Percentiles rank a stretch among this genome's conserved stretches.
These are phyloP conservation scores for Pseudonitzschia delicatissima DNA, from an alignment of 108 stramenopile species.

Conservation along the genomic window DNA sequence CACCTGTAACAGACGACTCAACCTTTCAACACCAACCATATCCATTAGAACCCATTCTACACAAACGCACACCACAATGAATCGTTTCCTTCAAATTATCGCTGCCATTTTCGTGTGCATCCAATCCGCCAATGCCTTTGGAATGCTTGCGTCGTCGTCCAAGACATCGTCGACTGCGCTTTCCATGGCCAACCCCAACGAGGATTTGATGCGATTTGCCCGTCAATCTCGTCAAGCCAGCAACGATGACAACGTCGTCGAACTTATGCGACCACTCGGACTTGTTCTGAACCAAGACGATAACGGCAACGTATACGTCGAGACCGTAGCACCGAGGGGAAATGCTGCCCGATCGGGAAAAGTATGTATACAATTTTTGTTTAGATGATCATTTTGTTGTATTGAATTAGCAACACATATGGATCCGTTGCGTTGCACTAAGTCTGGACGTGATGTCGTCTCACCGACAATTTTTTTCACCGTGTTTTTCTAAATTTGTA, in stretches of 20 bases:
- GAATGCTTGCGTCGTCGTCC: background rate
- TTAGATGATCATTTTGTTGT: too few relatives aligned
- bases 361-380: slow-evolving; percentile 43
- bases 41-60: background rate
- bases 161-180: slow-evolving; percentile 3
- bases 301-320: slow-evolving; percentile 84
- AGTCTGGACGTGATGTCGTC: too few relatives aligned
- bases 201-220: slow-evolving; percentile 67
- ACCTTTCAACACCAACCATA: too few relatives aligned
- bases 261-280: slow-evolving; percentile 88
- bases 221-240: slow-evolving; percentile 56
- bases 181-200: slow-evolving; percentile 35
- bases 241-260: slow-evolving; percentile 83
- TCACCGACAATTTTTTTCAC: background rate
- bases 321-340: slow-evolving; percentile 85
- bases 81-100: background rate
- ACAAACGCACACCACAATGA: background rate
- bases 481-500: slow-evolving; percentile 21
- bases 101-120: background rate
- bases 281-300: slow-evolving; percentile 90
- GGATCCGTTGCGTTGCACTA: background rate
- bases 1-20: too few relatives aligned
- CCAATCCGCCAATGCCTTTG: background rate
- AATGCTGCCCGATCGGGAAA: slow-evolving; percentile 90
- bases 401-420: background rate